Evolutionary conservation across 1,139 yeast genomes (phyloP).

Genomic region (Hyphopichia fennica): DNA sequence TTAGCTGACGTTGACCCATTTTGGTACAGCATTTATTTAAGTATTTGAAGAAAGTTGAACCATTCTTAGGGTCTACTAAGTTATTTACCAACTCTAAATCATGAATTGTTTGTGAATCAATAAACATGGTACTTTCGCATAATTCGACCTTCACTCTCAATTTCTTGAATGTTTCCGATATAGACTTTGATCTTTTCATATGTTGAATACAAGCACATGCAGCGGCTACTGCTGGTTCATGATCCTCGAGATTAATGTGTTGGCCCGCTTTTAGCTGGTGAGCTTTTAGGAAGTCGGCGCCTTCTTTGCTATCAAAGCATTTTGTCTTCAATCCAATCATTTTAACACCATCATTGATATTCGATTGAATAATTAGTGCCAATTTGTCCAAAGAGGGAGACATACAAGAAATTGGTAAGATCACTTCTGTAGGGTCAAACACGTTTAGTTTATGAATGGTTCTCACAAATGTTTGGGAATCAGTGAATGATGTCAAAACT

Average conservation of each 20-base stretch:
- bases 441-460: conserved; percentile 42
- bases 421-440: conserved; percentile 33
- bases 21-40: conserved; percentile 39
- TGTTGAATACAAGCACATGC: conserved; percentile 31
- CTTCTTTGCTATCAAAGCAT: conserved; percentile 20
- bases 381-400: conserved; percentile 28
- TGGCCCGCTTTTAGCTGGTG: background rate
- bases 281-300: conserved; percentile 11
- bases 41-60: conserved; percentile 30
- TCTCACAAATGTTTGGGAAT: conserved; percentile 46
- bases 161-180: conserved; percentile 14
- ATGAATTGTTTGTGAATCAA: conserved; percentile 34
- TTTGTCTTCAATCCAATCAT: conserved; percentile 20
- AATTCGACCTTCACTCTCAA: conserved; percentile 36
- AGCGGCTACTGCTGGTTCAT: conserved; percentile 29
- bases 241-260: conserved; percentile 12
- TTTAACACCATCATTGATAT: conserved; percentile 21
- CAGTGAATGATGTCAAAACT: conserved; percentile 30
- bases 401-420: conserved; percentile 27
- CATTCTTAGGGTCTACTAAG: conserved; percentile 16
- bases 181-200: conserved; percentile 9
- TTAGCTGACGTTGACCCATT: conserved; percentile 44
- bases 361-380: conserved; percentile 31
- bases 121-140: conserved; percentile 41
- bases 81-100: conserved; percentile 38